These are phyloP conservation scores for Eucalyptus regnans DNA, from an alignment of 345 rosid genomes.

Conservation along the genomic window DNA sequence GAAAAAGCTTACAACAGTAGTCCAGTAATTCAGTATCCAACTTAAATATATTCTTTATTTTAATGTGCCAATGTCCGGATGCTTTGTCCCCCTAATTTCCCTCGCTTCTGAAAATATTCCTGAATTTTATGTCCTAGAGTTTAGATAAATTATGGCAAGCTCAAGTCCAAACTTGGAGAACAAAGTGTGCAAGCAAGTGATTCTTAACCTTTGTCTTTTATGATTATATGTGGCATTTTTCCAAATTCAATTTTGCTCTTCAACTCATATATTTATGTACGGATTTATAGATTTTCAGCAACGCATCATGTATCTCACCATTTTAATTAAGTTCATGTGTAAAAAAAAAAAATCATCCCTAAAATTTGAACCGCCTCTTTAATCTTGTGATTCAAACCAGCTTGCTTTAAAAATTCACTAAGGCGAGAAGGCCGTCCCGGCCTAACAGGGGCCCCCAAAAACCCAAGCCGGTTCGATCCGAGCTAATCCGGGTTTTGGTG, in stretches of 20 bases:
- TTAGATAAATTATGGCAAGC: too few species aligned
- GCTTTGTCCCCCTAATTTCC: fast-evolving
- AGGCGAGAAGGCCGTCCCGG: background rate
- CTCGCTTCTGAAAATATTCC: too few species aligned
- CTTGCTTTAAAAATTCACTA: background rate
- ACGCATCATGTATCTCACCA: background rate
- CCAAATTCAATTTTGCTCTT: background rate
- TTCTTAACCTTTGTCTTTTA: background rate
- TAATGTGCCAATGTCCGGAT: fast-evolving
- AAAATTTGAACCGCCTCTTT: background rate
- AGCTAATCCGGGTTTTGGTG: background rate
- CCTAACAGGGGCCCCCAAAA: background rate
- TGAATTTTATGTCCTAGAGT: too few species aligned
- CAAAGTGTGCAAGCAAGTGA: background rate
- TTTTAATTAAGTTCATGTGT: background rate
- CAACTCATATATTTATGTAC: background rate
- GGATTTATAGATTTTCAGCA: background rate
- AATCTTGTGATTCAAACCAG: background rate
- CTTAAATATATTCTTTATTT: too few species aligned
- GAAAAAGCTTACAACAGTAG: fast-evolving
- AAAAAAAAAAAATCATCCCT: background rate
- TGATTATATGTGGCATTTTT: background rate
- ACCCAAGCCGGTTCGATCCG: background rate
- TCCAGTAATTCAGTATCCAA: fast-evolving
- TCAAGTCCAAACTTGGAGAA: background rate